A percentile compares a stretch with the other conserved stretches of the same genome.
These are phyloP conservation scores for Dioscorea cayenensis DNA, from an alignment of 116 monocot species.

Conservation along the genomic window DNA sequence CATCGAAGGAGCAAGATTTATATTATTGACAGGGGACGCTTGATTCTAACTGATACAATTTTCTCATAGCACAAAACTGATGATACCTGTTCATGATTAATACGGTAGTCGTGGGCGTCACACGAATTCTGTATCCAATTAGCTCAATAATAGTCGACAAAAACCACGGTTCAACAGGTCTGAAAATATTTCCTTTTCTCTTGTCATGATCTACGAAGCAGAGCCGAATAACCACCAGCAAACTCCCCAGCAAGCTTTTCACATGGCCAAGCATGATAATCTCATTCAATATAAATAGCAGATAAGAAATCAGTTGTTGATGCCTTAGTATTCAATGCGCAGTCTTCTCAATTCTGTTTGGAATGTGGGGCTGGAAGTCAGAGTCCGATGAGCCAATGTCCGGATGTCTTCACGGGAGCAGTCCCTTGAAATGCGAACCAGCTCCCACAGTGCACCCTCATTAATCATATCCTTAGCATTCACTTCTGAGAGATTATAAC, in stretches of 20 bases:
- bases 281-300: neutral
- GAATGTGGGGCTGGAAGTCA: conserved; percentile 67
- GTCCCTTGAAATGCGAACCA: conserved; percentile 90
- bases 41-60: too few relatives aligned
- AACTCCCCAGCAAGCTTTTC: neutral
- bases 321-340: conserved; percentile 33
- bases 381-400: conserved; percentile 61
- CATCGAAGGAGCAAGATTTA: neutral
- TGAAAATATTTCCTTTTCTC: neutral
- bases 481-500: conserved; percentile 52
- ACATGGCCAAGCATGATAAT: neutral
- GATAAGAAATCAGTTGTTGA: neutral
- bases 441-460: conserved; percentile 92
- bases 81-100: neutral
- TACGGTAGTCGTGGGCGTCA: neutral
- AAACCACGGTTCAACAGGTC: too few relatives aligned
- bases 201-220: neutral
- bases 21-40: too few relatives aligned
- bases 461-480: conserved; percentile 88
- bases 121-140: neutral
- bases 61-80: neutral
- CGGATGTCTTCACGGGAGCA: conserved; percentile 88
- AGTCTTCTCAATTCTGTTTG: conserved; percentile 61
- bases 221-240: neutral
- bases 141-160: too few relatives aligned